phyloP scores from a whole-genome alignment of 2,329 filamentous ascomycete genomes.

The Trichoderma asperellum region DNA sequence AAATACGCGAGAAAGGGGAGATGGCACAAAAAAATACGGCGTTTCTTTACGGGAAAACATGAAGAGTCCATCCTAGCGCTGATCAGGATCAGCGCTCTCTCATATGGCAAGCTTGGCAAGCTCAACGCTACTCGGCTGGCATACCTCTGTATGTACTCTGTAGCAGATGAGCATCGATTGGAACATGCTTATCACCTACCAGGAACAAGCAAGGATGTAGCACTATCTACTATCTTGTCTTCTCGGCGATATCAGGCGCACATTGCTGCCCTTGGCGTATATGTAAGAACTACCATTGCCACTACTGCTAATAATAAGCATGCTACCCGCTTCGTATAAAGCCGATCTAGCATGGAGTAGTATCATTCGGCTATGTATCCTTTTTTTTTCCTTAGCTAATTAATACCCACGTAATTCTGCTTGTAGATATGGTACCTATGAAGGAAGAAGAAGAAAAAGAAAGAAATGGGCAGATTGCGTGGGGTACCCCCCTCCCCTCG shows the following conservation, averaged over 20 bases:
- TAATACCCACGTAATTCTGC: not conserved
- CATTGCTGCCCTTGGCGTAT: not conserved
- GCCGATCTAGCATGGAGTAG: not conserved
- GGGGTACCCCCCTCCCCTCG: not conserved
- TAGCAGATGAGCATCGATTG: not conserved
- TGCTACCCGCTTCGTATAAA: not conserved
- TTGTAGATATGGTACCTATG: not conserved
- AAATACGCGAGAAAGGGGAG: not conserved
- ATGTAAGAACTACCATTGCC: not conserved
- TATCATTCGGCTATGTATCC: not conserved
- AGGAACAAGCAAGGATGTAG: not conserved
- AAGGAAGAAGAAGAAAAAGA: not conserved
- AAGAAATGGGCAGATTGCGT: too few relatives aligned
- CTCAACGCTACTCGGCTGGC: not conserved
- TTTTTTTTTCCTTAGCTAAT: not conserved
- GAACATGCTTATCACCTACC: not conserved
- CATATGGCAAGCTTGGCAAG: not conserved
- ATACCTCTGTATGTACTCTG: not conserved
- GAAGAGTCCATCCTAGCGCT: not conserved
- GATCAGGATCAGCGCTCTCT: not conserved
- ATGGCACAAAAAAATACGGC: not conserved
- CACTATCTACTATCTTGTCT: not conserved
- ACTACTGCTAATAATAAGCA: not conserved
- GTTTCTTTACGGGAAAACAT: not conserved
- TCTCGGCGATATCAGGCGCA: not conserved